A percentile compares a stretch with the other conserved stretches of the same genome.
Evolutionary conservation across 352 stramenopile genomes (phyloP).

Genomic region (Phytophthora chlamydospora): DNA sequence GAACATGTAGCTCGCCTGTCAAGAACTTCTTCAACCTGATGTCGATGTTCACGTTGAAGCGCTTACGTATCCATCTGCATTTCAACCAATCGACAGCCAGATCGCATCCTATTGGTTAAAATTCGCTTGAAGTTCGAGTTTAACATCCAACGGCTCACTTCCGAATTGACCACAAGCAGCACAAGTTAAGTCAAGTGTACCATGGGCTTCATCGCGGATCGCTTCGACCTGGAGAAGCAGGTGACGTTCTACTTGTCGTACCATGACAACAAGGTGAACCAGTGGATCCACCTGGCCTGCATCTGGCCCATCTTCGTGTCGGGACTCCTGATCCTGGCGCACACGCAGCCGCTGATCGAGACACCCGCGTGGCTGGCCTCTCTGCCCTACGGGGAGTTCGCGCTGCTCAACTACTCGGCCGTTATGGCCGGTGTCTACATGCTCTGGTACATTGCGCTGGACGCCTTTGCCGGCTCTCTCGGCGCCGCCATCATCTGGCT

Average conservation of each 20-base stretch:
- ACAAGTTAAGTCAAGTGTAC: background rate
- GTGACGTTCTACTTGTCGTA: conserved; percentile 90
- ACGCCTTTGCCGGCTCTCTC: conserved; percentile 63
- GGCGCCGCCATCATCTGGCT: conserved; percentile 58
- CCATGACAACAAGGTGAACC: conserved; percentile 85
- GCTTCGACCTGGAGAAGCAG: conserved; percentile 87
- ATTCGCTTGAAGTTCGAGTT: conserved; percentile 28
- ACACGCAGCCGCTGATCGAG: conserved; percentile 46
- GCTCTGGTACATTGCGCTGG: conserved; percentile 82
- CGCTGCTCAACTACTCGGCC: conserved; percentile 71
- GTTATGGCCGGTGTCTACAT: conserved; percentile 75
- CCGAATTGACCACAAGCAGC: conserved; percentile 9
- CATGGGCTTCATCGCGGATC: conserved; percentile 55
- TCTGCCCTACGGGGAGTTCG: conserved; percentile 53
- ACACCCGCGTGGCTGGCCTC: conserved; percentile 33
- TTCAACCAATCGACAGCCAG: conserved; percentile 13
- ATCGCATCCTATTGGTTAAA: background rate
- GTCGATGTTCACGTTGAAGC: background rate
- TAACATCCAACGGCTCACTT: conserved; percentile 15
- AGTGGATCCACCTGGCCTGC: conserved; percentile 85
- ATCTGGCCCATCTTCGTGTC: conserved; percentile 91
- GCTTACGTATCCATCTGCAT: background rate
- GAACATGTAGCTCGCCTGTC: too few species aligned
- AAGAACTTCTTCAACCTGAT: too few species aligned
- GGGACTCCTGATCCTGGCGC: conserved; percentile 69